phyloP scores from a whole-genome alignment of 345 rosid species.

The Acer campestre region DNA sequence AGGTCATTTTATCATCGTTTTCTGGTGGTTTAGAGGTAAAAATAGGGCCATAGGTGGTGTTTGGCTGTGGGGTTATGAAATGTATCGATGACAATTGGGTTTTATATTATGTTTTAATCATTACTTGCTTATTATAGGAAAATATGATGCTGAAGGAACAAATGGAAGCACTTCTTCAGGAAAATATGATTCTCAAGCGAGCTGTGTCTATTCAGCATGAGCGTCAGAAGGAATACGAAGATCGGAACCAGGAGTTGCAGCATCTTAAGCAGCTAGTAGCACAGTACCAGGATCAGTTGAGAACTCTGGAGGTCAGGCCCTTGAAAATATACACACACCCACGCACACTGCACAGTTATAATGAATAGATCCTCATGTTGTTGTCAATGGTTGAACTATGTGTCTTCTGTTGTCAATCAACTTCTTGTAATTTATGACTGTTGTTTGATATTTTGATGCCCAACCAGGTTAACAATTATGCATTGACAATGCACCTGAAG shows the following conservation, averaged over 20 bases:
- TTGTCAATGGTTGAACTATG: neutral
- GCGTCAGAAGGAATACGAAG: conserved; percentile 67
- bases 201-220: conserved; percentile 84
- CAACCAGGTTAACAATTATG: conserved; percentile 67
- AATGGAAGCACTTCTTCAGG: conserved; percentile 67
- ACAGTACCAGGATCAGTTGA: conserved; percentile 83
- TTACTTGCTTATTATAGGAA: conserved; percentile 41
- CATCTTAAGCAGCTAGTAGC: conserved; percentile 70
- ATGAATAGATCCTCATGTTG: neutral
- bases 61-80: neutral
- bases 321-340: neutral
- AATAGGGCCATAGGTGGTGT: neutral
- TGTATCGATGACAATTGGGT: neutral
- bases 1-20: neutral
- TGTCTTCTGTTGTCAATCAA: neutral
- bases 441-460: conserved; percentile 3
- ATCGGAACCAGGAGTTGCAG: conserved; percentile 67
- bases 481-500: conserved; percentile 70
- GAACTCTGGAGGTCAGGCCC: conserved; percentile 70
- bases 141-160: conserved; percentile 69
- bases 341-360: neutral
- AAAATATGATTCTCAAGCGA: conserved; percentile 71
- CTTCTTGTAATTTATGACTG: neutral
- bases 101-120: neutral
- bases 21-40: neutral